A percentile compares a stretch with the other conserved stretches of the same genome.
phyloP scores from a whole-genome alignment of 805 yeast species.

The Schizosaccharomyces octosporus region DNA sequence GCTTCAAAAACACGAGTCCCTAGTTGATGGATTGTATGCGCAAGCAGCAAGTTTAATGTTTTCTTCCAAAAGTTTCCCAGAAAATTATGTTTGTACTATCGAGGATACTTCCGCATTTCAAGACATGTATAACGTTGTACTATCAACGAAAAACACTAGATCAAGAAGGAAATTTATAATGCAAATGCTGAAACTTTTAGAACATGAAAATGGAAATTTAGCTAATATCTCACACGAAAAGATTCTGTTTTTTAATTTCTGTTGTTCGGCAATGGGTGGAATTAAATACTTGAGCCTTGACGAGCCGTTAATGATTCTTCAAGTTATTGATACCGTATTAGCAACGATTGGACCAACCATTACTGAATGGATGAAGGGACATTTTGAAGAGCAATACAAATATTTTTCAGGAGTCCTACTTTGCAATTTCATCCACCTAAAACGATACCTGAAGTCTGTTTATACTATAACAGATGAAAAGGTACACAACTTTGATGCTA shows the following conservation, averaged over 20 bases:
- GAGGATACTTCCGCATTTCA: neutral
- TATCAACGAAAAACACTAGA: neutral
- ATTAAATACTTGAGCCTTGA: neutral
- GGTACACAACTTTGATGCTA: neutral
- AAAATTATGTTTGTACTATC: neutral
- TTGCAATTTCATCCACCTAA: neutral
- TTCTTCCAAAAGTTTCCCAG: neutral
- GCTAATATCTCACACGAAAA: neutral
- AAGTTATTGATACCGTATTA: neutral
- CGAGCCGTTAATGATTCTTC: neutral
- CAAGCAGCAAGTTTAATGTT: neutral
- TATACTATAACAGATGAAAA: neutral
- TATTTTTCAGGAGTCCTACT: neutral
- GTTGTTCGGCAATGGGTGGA: neutral
- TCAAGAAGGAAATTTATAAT: neutral
- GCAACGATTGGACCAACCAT: neutral
- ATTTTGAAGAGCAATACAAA: neutral
- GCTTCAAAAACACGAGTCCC: neutral
- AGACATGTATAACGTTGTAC: neutral
- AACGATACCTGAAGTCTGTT: neutral
- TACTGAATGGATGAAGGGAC: neutral
- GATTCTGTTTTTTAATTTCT: neutral
- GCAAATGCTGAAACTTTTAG: neutral
- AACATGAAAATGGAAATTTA: neutral
- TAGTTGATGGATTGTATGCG: neutral